Conservation (phyloP, 1,139 yeast genomes). For the Zygoascus sp. region DNA sequence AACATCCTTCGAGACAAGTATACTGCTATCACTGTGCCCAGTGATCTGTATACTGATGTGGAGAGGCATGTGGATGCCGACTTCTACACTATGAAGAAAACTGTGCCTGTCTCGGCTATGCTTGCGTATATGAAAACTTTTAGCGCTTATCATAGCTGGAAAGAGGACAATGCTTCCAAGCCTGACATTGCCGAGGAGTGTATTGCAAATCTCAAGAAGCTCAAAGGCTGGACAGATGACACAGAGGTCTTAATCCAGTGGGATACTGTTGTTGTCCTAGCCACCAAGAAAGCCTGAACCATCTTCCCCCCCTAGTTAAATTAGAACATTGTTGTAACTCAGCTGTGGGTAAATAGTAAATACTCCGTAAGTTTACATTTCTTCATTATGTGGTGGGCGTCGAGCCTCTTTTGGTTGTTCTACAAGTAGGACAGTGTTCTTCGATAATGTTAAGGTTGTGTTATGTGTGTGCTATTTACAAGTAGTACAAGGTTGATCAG, state of each 20-base stretch:
- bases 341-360: no score
- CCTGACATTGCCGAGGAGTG: conserved; percentile 37
- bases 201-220: conserved; percentile 41
- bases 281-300: conserved; percentile 20
- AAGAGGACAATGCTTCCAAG: conserved; percentile 35
- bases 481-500: no score
- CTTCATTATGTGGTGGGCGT: no score
- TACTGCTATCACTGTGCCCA: conserved; percentile 42
- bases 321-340: no score
- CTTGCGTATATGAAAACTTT: conserved; percentile 54
- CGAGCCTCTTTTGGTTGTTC: no score
- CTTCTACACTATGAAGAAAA: conserved; percentile 40
- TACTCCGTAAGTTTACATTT: no score
- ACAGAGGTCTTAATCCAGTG: conserved; percentile 49
- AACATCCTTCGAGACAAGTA: conserved; percentile 45
- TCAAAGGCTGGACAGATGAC: conserved; percentile 44
- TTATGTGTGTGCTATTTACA: no score
- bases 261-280: conserved; percentile 55
- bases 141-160: conserved; percentile 72
- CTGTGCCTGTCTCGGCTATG: conserved; percentile 44
- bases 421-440: no score
- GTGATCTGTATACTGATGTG: conserved; percentile 42
- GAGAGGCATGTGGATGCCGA: conserved; percentile 27
- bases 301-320: no score
- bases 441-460: no score